Base-by-base conservation (phyloP, 139 green algal species). In the Chlamydomonas sphaeroides region DNA sequence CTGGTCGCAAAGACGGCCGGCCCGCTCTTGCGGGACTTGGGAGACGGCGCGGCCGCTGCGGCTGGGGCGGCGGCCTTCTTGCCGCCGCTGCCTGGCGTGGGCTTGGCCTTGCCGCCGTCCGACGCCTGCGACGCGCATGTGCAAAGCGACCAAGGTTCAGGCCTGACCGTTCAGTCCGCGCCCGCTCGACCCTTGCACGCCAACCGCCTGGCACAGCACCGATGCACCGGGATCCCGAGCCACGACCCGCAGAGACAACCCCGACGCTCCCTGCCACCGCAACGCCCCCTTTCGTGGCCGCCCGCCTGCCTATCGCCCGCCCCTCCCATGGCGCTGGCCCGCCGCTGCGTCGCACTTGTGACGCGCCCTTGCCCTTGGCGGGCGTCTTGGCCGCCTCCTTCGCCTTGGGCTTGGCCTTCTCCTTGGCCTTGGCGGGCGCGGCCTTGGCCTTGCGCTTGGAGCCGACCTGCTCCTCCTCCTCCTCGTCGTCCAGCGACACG, bases 1-100 rank as follows among this genome's bases (percentile, higher is more conserved):
- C 87, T 68, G 36, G 78, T 21, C 15, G 51, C 70, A 15, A 70
- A 80, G 11, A 61, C n/a, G 17, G 75, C 61, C 17, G 26, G 3
- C 18, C 21, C 21, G n/a, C 17, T 2, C 62, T 65, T 72, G 71
- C 42, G 4, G 30, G 35, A 28, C 39, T 30, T 36, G 25, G 65
- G 14, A 3, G 66, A 23, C 5, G 38, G 39, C 21, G 41, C 28
- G 10, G 28, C 4, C 4, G 11, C 18, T 3, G 30, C 68, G 28
- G 42, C 68, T 1, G 63, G 14, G 15, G 33, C 20, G 1, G 41
- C 56, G 6, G 57, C 39, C 74, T 70, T 61, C 42, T 70, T 71
- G 56, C 36, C 39, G 21, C 7, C 56, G 1, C 38, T 8, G 18
- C 17, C 56, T 17, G 72, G n/a, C n/a, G n/a, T n/a, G n/a, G n/a